These are phyloP conservation scores for Ceratocystis ficicola DNA, from an alignment of 2,329 filamentous ascomycete species.

Conservation along the genomic window DNA sequence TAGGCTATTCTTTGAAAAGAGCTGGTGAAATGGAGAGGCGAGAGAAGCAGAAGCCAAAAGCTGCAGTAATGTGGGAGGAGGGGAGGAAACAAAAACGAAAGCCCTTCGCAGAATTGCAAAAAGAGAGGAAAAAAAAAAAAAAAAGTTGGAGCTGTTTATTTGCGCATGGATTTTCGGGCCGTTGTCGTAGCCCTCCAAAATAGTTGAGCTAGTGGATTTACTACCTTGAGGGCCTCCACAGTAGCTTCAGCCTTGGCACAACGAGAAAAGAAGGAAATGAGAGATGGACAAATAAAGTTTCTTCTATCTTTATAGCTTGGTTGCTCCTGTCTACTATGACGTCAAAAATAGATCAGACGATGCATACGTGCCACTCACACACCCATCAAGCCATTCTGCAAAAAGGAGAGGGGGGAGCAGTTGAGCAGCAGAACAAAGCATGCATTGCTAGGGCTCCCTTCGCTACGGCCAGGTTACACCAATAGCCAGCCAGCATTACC, in stretches of 20 bases:
- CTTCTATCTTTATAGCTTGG: no score
- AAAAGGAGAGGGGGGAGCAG: no score
- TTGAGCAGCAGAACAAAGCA: no score
- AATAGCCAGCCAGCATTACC: no score
- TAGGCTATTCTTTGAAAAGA: background rate
- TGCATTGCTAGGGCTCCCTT: no score
- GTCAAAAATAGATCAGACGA: no score
- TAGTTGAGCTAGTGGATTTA: background rate
- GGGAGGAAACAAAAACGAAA: background rate
- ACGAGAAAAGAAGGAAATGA: background rate
- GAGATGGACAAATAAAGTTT: no score
- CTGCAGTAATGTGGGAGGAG: background rate
- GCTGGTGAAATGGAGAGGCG: background rate
- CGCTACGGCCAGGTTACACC: no score
- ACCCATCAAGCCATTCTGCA: no score
- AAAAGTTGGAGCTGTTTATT: slow-evolving; percentile 8
- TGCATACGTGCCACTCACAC: no score
- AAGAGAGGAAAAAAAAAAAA: slow-evolving; percentile 11
- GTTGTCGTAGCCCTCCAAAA: slow-evolving; percentile 1
- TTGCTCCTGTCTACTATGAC: no score
- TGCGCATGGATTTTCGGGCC: slow-evolving; percentile 7
- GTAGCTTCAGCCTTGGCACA: background rate
- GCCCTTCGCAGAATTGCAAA: background rate
- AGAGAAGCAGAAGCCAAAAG: background rate
- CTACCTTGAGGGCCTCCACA: background rate